Evolutionary conservation across 768 basidiomycete genomes (phyloP).

Genomic region (Cystobasidium onofrii): DNA sequence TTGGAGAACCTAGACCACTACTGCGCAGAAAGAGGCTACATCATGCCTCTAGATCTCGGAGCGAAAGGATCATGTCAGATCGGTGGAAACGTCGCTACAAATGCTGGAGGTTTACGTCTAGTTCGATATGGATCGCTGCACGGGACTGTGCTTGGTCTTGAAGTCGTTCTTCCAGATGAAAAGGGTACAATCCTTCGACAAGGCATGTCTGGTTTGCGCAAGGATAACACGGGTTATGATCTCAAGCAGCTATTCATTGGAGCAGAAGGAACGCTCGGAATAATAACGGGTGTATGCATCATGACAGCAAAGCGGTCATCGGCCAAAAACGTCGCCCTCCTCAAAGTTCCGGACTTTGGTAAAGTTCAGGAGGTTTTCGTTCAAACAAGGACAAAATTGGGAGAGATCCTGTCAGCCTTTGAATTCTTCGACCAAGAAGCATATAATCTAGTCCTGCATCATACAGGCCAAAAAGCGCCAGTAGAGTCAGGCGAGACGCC

Average conservation of each 20-base stretch:
- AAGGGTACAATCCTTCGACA: conserved; percentile 69
- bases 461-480: conserved; percentile 66
- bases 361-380: conserved; percentile 79
- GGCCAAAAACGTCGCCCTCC: conserved; percentile 81
- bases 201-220: conserved; percentile 70
- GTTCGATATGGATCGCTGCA: conserved; percentile 91
- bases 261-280: conserved; percentile 88
- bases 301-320: conserved; percentile 68
- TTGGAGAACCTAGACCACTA: conserved; percentile 79
- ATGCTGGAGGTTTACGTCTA: conserved; percentile 91
- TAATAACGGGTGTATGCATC: conserved; percentile 91
- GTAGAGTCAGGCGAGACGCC: conserved; percentile 64
- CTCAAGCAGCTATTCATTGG: conserved; percentile 98
- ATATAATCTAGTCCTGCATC: conserved; percentile 59
- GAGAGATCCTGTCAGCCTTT: conserved; percentile 93
- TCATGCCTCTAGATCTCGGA: conserved; percentile 61
- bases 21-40: conserved; percentile 76
- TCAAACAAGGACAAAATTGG: conserved; percentile 68
- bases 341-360: conserved; percentile 77
- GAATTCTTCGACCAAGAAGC: conserved; percentile 87
- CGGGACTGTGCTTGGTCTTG: conserved; percentile 86
- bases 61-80: conserved; percentile 65
- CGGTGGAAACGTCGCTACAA: conserved; percentile 92
- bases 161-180: conserved; percentile 90
- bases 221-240: conserved; percentile 98